phyloP scores from a whole-genome alignment of 495 filamentous ascomycete genomes.

The Melanomma pulvis-pyrius region DNA sequence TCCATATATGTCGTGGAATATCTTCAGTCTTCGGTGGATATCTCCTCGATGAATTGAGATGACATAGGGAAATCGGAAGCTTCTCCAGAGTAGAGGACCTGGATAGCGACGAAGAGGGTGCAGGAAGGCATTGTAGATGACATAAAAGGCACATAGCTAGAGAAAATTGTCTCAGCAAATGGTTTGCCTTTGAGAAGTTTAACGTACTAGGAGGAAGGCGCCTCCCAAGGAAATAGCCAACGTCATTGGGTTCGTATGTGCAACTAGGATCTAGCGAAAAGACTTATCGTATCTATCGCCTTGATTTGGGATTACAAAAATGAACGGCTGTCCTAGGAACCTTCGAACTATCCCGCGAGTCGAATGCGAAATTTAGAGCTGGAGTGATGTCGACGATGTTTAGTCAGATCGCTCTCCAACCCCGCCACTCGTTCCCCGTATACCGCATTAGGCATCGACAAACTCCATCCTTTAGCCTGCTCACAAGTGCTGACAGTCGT shows the following conservation, averaged over 20 bases:
- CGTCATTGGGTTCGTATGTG: neutral
- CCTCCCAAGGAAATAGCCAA: neutral
- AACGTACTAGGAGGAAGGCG: neutral
- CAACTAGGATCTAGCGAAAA: too few species aligned
- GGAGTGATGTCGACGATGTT: neutral
- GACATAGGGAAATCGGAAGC: constrained; percentile 46
- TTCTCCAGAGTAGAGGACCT: constrained; percentile 53
- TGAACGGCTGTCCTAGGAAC: neutral
- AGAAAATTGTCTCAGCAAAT: neutral
- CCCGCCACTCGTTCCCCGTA: neutral
- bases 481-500: neutral
- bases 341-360: neutral
- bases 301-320: neutral
- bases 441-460: neutral
- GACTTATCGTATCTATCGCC: neutral
- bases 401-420: neutral
- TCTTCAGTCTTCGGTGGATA: constrained; percentile 18
- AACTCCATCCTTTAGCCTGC: too few species aligned
- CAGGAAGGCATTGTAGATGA: constrained; percentile 53
- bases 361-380: neutral
- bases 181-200: neutral
- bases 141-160: constrained; percentile 13
- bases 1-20: constrained; percentile 32
- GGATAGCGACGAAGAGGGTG: constrained; percentile 57
- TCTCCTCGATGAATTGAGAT: constrained; percentile 26